phyloP scores from a whole-genome alignment of 148 eudicot species.

The Silene uniflora region DNA sequence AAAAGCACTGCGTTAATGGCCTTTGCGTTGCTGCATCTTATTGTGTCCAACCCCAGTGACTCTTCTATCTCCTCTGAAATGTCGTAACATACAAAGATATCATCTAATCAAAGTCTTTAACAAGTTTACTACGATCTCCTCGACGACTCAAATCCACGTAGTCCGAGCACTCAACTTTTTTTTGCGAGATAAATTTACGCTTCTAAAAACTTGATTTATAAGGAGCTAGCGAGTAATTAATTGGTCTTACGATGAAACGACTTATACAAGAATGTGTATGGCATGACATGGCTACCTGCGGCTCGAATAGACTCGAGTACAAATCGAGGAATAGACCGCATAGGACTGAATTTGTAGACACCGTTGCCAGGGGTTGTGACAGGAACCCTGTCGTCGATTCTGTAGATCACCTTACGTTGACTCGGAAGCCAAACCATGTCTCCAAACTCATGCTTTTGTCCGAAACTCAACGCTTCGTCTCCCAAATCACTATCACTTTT shows the following conservation, averaged over 20 bases:
- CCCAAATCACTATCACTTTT: slow-evolving; percentile 23
- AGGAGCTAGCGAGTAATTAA: no score
- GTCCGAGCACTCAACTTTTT: no score
- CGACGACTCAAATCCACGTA: no score
- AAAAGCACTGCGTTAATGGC: neutral
- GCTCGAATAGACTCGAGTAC: slow-evolving; percentile 20
- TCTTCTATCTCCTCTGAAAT: neutral
- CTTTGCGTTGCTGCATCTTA: neutral
- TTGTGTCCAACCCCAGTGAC: neutral
- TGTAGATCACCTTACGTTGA: slow-evolving; percentile 20
- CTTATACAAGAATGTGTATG: no score
- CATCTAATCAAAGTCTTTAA: no score
- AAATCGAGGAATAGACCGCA: neutral
- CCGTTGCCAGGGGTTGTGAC: slow-evolving; percentile 18
- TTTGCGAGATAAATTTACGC: no score
- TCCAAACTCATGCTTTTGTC: slow-evolving; percentile 21
- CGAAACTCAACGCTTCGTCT: slow-evolving; percentile 8
- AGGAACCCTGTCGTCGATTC: slow-evolving; percentile 25
- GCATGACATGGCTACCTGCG: neutral
- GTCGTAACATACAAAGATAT: no score
- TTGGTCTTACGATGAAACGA: no score
- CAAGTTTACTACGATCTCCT: no score
- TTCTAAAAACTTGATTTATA: no score
- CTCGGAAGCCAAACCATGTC: slow-evolving; percentile 27
- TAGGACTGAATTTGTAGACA: neutral